A percentile compares a stretch with the other conserved stretches of the same genome.
Evolutionary conservation across 768 basidiomycete species (phyloP).

Genomic region (Cubamyces sp.): DNA sequence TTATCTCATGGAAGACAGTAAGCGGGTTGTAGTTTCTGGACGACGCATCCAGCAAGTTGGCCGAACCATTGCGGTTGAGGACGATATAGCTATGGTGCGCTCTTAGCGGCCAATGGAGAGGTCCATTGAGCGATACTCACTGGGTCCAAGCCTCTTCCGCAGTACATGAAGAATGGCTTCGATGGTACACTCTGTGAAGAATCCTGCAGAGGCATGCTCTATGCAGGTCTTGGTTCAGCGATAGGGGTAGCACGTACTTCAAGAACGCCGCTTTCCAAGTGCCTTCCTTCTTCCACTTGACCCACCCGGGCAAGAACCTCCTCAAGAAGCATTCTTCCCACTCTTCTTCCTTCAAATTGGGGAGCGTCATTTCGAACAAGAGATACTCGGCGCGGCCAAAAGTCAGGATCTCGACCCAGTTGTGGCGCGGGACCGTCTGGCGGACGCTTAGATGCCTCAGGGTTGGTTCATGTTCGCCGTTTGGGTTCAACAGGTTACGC

Average conservation of each 20-base stretch:
- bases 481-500: constrained; percentile 48
- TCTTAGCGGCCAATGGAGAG: not conserved
- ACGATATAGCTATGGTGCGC: constrained; percentile 62
- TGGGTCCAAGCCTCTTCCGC: constrained; percentile 84
- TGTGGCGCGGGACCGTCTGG: constrained; percentile 68
- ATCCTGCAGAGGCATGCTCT: constrained; percentile 43
- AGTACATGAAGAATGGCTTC: constrained; percentile 69
- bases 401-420: constrained; percentile 79
- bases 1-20: constrained; percentile 73
- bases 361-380: constrained; percentile 68
- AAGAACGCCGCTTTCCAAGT: constrained; percentile 69
- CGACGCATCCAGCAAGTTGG: constrained; percentile 68
- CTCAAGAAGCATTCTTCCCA: constrained; percentile 78
- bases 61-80: constrained; percentile 74
- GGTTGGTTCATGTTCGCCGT: constrained; percentile 48
- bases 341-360: constrained; percentile 63
- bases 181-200: constrained; percentile 70
- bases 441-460: constrained; percentile 67
- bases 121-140: constrained; percentile 41
- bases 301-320: constrained; percentile 79
- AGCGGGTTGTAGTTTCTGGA: constrained; percentile 73
- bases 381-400: constrained; percentile 64
- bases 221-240: not conserved
- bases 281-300: constrained; percentile 64
- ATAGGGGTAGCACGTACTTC: constrained; percentile 50